phyloP scores from a whole-genome alignment of 768 basidiomycete species.

The Leucocoprinus birnbaumii region DNA sequence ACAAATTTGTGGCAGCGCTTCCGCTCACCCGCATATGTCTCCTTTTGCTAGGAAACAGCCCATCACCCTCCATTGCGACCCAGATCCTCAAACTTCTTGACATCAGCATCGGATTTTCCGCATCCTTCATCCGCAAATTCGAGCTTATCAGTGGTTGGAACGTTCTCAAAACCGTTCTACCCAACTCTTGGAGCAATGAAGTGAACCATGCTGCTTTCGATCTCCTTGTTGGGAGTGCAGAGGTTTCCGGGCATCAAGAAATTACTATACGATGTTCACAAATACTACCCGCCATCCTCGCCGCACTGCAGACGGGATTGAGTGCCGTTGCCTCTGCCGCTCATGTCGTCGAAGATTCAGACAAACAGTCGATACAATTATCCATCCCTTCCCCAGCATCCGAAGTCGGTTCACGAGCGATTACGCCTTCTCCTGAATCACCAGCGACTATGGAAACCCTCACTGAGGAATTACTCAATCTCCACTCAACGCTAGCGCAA shows the following conservation, averaged over 20 bases:
- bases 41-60: slow-evolving; percentile 77
- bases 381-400: not conserved
- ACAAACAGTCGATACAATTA: slow-evolving; percentile 18
- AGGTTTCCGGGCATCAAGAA: not conserved
- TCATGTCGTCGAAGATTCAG: slow-evolving; percentile 26
- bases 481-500: slow-evolving; percentile 60
- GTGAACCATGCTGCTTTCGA: slow-evolving; percentile 72
- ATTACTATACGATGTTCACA: slow-evolving; percentile 46
- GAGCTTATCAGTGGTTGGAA: slow-evolving; percentile 86
- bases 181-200: slow-evolving; percentile 61
- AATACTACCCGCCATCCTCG: slow-evolving; percentile 70
- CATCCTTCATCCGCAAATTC: slow-evolving; percentile 76
- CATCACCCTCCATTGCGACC: slow-evolving; percentile 53
- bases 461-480: slow-evolving; percentile 64
- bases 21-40: slow-evolving; percentile 79
- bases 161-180: slow-evolving; percentile 65
- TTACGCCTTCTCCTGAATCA: not conserved
- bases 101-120: slow-evolving; percentile 49
- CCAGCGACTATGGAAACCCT: slow-evolving; percentile 53
- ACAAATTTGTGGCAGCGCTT: slow-evolving; percentile 69
- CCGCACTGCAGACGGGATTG: slow-evolving; percentile 62
- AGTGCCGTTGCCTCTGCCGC: slow-evolving; percentile 34
- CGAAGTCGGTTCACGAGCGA: not conserved
- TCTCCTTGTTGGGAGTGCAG: slow-evolving; percentile 53
- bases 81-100: slow-evolving; percentile 60